phyloP scores from a whole-genome alignment of 306 rosid genomes.

The Vigna trinervia region DNA sequence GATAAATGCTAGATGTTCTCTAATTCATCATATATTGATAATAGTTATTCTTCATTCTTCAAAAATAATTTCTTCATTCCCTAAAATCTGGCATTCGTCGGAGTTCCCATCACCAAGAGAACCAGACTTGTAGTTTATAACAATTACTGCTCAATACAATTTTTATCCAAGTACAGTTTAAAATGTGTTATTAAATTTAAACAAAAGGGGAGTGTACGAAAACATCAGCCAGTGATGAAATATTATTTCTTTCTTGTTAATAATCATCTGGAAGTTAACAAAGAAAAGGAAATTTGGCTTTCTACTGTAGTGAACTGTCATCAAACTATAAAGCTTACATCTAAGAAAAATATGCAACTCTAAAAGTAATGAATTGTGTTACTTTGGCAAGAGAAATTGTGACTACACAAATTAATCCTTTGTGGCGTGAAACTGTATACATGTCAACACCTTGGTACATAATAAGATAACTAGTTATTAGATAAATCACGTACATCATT shows the following conservation, averaged over 20 bases:
- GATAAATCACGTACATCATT: neutral
- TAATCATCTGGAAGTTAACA: neutral
- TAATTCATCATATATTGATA: neutral
- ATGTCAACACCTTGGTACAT: too few species aligned
- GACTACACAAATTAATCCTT: too few species aligned
- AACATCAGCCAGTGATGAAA: neutral
- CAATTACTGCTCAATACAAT: neutral
- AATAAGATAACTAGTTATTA: neutral
- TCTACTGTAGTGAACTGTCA: neutral
- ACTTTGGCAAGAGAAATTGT: neutral
- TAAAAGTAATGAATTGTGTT: neutral
- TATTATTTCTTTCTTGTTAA: neutral
- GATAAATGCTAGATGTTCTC: neutral
- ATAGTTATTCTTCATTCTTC: neutral
- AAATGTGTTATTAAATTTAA: neutral
- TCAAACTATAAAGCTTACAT: conserved; percentile 8
- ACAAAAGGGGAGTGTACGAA: neutral
- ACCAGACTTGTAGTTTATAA: neutral
- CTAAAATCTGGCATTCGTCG: neutral
- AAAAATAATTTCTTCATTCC: neutral
- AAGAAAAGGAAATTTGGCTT: neutral
- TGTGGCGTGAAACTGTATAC: too few species aligned
- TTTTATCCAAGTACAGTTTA: neutral
- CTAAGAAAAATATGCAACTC: neutral
- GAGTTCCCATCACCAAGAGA: neutral